Evolutionary conservation across 352 stramenopile species (phyloP).

Genomic region (Globisporangium heterothallicum): DNA sequence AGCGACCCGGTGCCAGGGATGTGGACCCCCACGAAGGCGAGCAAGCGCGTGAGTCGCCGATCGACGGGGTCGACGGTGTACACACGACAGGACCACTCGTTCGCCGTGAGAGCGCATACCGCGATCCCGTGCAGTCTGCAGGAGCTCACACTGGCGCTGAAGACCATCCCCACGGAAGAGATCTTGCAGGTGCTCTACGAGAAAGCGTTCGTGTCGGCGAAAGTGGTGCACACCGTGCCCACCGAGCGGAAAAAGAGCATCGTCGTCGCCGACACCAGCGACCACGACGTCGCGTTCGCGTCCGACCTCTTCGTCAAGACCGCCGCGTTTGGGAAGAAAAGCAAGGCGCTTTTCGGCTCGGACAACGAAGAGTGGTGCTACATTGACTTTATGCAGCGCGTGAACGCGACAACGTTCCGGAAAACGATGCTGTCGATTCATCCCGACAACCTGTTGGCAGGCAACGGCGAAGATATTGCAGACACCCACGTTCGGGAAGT

Average conservation of each 20-base stretch:
- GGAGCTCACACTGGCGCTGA: slow-evolving; percentile 4
- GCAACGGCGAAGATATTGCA: neutral
- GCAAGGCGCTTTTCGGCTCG: neutral
- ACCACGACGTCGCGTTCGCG: neutral
- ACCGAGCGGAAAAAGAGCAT: neutral
- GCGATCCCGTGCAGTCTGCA: slow-evolving; percentile 6
- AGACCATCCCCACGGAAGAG: slow-evolving; percentile 1
- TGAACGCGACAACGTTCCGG: slow-evolving; percentile 5
- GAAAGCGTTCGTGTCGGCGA: slow-evolving; percentile 5
- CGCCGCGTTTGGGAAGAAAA: slow-evolving; percentile 3
- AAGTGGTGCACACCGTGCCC: slow-evolving; percentile 3
- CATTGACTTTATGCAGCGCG: slow-evolving; percentile 12
- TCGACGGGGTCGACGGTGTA: neutral
- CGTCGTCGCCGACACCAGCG: neutral
- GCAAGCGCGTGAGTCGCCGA: neutral
- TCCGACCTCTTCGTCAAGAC: slow-evolving; percentile 8
- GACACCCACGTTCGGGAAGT: slow-evolving; percentile 25
- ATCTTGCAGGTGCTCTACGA: slow-evolving; percentile 5
- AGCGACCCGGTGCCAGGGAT: neutral
- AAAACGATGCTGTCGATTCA: slow-evolving; percentile 9
- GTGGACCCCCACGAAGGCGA: slow-evolving; percentile 2
- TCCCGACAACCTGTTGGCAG: neutral
- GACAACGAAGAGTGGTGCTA: slow-evolving; percentile 11
- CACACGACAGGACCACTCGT: neutral
- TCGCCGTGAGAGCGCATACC: slow-evolving; percentile 6